Conservation (phyloP, 2,329 filamentous ascomycete genomes). For the Fusarium palustre region DNA sequence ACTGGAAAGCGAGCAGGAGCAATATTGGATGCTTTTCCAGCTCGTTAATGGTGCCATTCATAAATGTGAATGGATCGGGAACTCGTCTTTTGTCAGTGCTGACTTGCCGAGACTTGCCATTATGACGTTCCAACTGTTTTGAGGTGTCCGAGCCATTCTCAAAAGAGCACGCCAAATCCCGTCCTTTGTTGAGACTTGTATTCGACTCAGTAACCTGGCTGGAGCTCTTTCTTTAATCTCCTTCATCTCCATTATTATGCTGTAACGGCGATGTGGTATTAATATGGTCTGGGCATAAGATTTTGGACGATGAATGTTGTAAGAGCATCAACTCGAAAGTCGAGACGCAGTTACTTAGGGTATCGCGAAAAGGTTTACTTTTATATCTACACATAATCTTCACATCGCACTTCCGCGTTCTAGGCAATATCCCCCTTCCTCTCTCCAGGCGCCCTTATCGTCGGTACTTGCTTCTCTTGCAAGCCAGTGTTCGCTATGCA, state of each 20-base stretch:
- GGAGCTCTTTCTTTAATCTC: background rate
- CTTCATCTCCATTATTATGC: background rate
- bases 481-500: constrained; percentile 31
- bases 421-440: constrained; percentile 4
- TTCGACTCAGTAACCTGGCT: background rate
- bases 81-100: background rate
- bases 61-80: background rate
- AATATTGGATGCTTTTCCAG: background rate
- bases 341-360: background rate
- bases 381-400: constrained; percentile 39
- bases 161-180: background rate
- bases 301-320: no score
- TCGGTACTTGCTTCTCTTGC: constrained; percentile 25
- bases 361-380: constrained; percentile 10
- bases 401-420: constrained; percentile 10
- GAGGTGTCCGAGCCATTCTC: background rate
- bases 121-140: background rate
- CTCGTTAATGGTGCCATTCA: background rate
- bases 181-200: constrained; percentile 22
- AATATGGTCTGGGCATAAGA: background rate
- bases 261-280: background rate
- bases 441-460: constrained; percentile 11
- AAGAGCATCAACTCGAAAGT: background rate
- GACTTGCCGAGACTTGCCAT: constrained; percentile 1
- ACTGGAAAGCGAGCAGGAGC: background rate